phyloP scores from a whole-genome alignment of 2,329 filamentous ascomycete species.

The Achaetomium macrosporum region DNA sequence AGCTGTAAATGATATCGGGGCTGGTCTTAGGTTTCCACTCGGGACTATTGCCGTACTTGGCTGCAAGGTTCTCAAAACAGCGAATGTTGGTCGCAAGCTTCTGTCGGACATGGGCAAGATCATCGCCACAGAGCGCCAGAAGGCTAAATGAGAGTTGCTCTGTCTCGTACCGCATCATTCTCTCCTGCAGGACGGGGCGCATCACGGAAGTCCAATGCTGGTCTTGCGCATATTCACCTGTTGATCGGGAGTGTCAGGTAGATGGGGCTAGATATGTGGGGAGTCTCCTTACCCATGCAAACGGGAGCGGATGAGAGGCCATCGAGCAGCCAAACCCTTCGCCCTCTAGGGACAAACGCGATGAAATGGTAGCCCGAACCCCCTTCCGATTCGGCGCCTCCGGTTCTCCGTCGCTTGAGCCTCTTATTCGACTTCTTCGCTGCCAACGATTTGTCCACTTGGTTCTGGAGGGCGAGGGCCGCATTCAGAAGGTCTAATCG shows the following conservation, averaged over 20 bases:
- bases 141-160: slow-evolving; percentile 69
- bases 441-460: slow-evolving; percentile 36
- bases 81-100: slow-evolving; percentile 40
- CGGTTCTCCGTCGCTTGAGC: not conserved
- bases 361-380: slow-evolving; percentile 81
- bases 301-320: slow-evolving; percentile 70
- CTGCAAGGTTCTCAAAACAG: slow-evolving; percentile 35
- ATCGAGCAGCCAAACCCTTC: slow-evolving; percentile 80
- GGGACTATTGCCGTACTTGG: slow-evolving; percentile 22
- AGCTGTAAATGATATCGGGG: not conserved
- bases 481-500: slow-evolving; percentile 71
- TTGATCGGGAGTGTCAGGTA: not conserved
- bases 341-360: slow-evolving; percentile 74
- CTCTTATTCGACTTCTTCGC: not conserved
- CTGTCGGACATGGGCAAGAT: slow-evolving; percentile 46
- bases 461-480: slow-evolving; percentile 59
- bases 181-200: slow-evolving; percentile 56
- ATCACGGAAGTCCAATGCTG: slow-evolving; percentile 63
- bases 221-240: slow-evolving; percentile 35
- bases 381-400: slow-evolving; percentile 36
- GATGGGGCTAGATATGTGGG: not conserved
- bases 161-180: slow-evolving; percentile 62
- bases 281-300: slow-evolving; percentile 44
- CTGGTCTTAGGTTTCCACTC: not conserved
- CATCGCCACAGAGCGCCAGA: slow-evolving; percentile 65